Evolutionary conservation across 1,284 basidiomycete genomes (phyloP).

Genomic region (Leccinum huronense): DNA sequence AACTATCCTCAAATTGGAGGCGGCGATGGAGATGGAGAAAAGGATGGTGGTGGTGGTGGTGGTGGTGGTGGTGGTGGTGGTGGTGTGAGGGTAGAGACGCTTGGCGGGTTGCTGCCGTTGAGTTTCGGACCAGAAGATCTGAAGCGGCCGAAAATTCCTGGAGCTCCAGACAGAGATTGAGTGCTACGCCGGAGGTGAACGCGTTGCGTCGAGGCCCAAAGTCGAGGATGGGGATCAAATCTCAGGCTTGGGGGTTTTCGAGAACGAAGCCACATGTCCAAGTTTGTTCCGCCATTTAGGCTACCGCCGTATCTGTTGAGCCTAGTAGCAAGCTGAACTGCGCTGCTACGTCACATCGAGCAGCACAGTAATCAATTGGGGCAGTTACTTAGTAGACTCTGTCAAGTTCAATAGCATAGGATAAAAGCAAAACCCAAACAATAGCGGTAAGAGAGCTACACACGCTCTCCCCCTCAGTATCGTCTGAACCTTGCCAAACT

Average conservation of each 20-base stretch:
- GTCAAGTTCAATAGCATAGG: too few species aligned
- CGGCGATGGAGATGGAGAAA: neutral
- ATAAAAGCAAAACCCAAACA: too few species aligned
- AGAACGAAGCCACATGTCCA: too few species aligned
- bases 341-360: too few species aligned
- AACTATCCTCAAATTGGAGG: constrained; percentile 52
- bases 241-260: neutral
- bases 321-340: too few species aligned
- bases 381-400: too few species aligned
- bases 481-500: too few species aligned
- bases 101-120: constrained; percentile 78
- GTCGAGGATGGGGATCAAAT: neutral
- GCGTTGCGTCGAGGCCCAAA: neutral
- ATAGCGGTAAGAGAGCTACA: too few species aligned
- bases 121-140: constrained; percentile 77
- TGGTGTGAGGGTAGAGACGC: constrained; percentile 46
- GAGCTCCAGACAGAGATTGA: neutral
- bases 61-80: neutral
- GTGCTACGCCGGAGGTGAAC: neutral
- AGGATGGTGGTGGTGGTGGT: neutral
- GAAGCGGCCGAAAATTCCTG: constrained; percentile 9
- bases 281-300: too few species aligned
- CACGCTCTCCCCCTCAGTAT: too few species aligned
- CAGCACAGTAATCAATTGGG: too few species aligned
- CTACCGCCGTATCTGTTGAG: too few species aligned